Evolutionary conservation across 1,284 basidiomycete genomes (phyloP), one percentile per base, ranked within the genome.

Genomic region (Leccinum proliferum): DNA sequence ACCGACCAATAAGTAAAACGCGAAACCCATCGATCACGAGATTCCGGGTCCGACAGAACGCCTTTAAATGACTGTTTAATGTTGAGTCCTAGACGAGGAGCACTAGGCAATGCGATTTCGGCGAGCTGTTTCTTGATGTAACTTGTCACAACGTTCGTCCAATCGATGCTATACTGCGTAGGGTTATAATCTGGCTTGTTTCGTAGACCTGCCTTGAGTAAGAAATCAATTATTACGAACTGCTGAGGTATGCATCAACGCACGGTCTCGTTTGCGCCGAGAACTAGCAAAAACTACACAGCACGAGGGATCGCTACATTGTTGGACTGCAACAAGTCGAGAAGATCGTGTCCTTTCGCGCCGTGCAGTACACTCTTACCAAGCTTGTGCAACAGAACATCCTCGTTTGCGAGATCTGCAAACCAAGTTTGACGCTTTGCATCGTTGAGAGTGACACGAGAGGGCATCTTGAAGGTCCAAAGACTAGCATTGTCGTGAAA

Each of bases 221-320:
- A 56, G 15, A 32, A 14, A 46, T 69, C 15, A 62, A 21, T 8
- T 34, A 3, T 2, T 5, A 35, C 29, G 53, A 46, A 34, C 9
- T 5, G 25, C 15, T 4, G 34, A 48, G 48, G 37, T 8, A 48
- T 53, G 15, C 18, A 29, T n/a, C 11, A 29, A 56, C 59, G 18
- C 70, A 94, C 90, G 50, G 94, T 94, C 75, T 99, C 96, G 69
- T 94, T 95, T 1, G 92, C 93, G n/a, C 96, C 97, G 60, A 96
- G 87, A 1, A 96, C 92, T 12, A 95, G 85, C 35, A 98, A 84
- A 73, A 97, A 95, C 97, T 97, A 99, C 4, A 97, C 83, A 0
- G 97, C 97, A 32, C 96, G 82, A 1, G 89, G 83, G 52, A 96
- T 85, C 1, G 92, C 89, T 39, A 99, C 93, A 58, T 89, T 84